Conservation (phyloP, 176 grass and related monocot species). For the Lolium rigidum region DNA sequence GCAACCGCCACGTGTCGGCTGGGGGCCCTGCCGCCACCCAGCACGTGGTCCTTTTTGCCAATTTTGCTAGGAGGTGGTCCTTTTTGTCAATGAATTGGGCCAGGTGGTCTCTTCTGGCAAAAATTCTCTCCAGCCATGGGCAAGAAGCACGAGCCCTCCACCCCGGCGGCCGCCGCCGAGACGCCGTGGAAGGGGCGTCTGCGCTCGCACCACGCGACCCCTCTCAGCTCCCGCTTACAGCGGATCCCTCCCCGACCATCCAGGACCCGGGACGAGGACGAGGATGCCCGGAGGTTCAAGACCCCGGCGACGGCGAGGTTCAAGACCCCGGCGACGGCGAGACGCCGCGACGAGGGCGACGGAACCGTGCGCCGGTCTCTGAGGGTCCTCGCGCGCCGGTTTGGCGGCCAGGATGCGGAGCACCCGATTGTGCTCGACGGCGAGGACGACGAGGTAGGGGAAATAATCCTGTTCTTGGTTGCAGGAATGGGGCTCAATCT, state of each 20-base stretch:
- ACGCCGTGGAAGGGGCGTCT: constrained; percentile 24
- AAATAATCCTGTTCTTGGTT: neutral
- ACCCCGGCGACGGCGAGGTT: neutral
- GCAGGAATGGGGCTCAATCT: neutral
- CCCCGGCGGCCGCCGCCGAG: neutral
- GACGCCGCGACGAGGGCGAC: neutral
- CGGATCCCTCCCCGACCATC: neutral
- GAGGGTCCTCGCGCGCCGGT: neutral
- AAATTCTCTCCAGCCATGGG: neutral
- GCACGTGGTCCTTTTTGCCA: no score
- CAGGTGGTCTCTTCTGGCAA: no score
- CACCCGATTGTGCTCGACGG: neutral
- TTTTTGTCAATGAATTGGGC: no score
- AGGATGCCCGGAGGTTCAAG: constrained; percentile 5
- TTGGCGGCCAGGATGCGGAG: neutral
- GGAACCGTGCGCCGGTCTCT: neutral
- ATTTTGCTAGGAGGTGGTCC: no score
- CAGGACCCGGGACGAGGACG: neutral
- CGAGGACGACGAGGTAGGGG: neutral
- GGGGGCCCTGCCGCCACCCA: no score
- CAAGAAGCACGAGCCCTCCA: neutral
- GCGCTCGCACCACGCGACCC: constrained; percentile 8
- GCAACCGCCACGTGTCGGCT: no score
- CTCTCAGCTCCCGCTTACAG: neutral
- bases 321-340: neutral